Evolutionary conservation across 2,329 filamentous ascomycete species (phyloP).

Genomic region (Beauveria sp.): DNA sequence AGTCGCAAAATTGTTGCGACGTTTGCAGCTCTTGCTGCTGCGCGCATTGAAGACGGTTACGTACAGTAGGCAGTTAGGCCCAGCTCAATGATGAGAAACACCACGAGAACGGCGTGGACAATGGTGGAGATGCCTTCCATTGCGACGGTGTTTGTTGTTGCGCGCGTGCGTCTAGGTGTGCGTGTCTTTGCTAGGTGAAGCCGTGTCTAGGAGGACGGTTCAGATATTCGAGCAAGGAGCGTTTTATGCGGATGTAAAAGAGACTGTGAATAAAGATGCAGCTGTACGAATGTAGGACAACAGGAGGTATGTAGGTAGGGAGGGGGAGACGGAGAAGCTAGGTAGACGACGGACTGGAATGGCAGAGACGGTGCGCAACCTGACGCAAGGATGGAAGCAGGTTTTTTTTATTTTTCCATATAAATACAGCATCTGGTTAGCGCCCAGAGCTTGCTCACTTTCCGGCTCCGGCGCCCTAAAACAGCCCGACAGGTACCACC

Average conservation of each 20-base stretch:
- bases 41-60: constrained; percentile 16
- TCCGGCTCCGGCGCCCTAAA: neutral
- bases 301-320: neutral
- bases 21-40: neutral
- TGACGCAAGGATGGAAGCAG: constrained; percentile 11
- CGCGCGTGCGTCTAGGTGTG: neutral
- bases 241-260: neutral
- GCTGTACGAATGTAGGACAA: neutral
- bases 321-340: neutral
- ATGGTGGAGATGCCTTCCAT: constrained; percentile 53
- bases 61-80: constrained; percentile 67
- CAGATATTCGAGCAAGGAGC: neutral
- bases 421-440: neutral
- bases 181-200: neutral
- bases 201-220: neutral
- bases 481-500: neutral
- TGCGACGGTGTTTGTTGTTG: constrained; percentile 15
- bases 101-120: constrained; percentile 53
- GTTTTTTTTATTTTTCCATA: neutral
- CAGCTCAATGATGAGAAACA: constrained; percentile 67
- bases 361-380: neutral
- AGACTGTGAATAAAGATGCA: neutral
- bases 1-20: neutral
- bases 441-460: neutral
- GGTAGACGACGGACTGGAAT: neutral